Evolutionary conservation across 192 early-diverging fungal genomes (phyloP).

Genomic region (Dissophora globulifera): DNA sequence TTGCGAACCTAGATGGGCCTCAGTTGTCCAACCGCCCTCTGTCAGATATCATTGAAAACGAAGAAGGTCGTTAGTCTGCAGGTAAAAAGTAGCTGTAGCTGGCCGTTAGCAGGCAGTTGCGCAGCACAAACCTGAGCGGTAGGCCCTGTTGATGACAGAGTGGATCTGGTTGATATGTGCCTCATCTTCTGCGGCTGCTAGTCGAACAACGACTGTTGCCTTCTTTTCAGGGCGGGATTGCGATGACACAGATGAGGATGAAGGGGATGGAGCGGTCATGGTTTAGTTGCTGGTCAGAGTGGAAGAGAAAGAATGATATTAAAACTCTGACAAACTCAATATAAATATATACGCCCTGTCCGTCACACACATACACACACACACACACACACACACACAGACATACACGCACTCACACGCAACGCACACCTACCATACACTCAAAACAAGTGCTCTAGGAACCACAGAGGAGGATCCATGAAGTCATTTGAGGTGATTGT

Average conservation of each 20-base stretch:
- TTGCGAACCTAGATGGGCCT: constrained; percentile 48
- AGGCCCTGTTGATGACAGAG: constrained; percentile 57
- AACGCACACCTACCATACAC: no score
- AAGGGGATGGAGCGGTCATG: constrained; percentile 4
- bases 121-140: constrained; percentile 52
- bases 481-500: constrained; percentile 26
- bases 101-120: no score
- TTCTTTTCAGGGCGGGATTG: constrained; percentile 32
- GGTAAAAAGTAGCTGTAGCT: no score
- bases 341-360: not conserved
- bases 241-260: constrained; percentile 5
- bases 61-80: not conserved
- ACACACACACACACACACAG: no score
- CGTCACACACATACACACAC: no score
- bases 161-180: constrained; percentile 19
- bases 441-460: no score
- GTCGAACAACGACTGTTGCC: constrained; percentile 38
- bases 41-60: not conserved
- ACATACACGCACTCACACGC: no score
- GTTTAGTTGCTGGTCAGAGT: not conserved
- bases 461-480: constrained; percentile 15
- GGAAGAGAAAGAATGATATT: no score
- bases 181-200: constrained; percentile 26
- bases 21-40: constrained; percentile 64
- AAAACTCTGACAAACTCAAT: not conserved